Evolutionary conservation across 1,284 basidiomycete genomes (phyloP).

Genomic region (Caloboletus inedulis): DNA sequence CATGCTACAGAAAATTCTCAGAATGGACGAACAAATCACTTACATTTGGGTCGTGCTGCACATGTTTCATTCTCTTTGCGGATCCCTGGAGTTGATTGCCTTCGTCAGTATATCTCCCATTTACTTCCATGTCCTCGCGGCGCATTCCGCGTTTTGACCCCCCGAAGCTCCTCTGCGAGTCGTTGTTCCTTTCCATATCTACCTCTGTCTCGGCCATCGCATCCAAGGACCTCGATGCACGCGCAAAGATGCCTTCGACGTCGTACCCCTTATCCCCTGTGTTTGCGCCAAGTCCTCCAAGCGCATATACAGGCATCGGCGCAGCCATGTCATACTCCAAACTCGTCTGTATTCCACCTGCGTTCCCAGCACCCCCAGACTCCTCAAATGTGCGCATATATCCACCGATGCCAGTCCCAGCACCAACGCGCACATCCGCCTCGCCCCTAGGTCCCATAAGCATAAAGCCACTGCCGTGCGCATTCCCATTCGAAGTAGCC

Average conservation of each 20-base stretch:
- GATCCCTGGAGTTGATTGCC: conserved; percentile 4
- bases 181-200: conserved; percentile 1
- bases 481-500: background rate
- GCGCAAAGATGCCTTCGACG: conserved; percentile 6
- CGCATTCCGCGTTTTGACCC: conserved; percentile 16
- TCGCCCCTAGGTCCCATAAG: conserved; percentile 10
- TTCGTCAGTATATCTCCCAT: conserved; percentile 3
- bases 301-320: conserved; percentile 17
- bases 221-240: conserved; percentile 9
- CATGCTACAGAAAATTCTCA: background rate
- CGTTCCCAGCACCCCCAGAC: background rate
- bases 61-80: conserved; percentile 17
- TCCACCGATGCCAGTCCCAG: conserved; percentile 9
- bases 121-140: conserved; percentile 14
- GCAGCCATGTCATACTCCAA: conserved; percentile 15
- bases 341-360: background rate
- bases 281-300: conserved; percentile 1
- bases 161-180: background rate
- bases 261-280: background rate
- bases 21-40: conserved; percentile 1
- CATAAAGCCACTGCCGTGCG: background rate
- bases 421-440: background rate
- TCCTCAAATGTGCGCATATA: conserved; percentile 28
- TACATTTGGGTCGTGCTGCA: conserved; percentile 18
- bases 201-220: conserved; percentile 7